A percentile compares a stretch with the other conserved stretches of the same genome.
phyloP scores from a whole-genome alignment of 768 basidiomycete genomes.

The Amanita thiersii region DNA sequence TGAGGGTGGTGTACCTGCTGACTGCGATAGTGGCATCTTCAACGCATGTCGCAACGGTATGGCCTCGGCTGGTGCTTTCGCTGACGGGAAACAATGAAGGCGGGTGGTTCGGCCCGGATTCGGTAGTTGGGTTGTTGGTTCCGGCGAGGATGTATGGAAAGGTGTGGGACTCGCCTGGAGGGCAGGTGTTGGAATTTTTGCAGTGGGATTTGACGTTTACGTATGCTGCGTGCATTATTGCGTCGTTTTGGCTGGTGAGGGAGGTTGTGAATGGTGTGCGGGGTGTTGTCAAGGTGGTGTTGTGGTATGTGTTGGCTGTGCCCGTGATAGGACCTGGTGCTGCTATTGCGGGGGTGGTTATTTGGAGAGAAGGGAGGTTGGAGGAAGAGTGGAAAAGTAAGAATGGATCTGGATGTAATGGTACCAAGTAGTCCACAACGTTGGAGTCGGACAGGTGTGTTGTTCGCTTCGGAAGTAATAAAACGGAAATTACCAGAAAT shows the following conservation, averaged over 20 bases:
- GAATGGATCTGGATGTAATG: too few species aligned
- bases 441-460: too few species aligned
- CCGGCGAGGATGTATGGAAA: constrained; percentile 19
- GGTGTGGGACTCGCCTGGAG: constrained; percentile 13
- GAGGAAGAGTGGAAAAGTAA: too few species aligned
- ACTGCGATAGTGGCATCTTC: constrained; percentile 34
- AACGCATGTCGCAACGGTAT: constrained; percentile 30
- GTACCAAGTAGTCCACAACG: too few species aligned
- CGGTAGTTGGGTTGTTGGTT: constrained; percentile 24
- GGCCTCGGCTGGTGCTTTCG: constrained; percentile 21
- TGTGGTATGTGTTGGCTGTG: constrained; percentile 35
- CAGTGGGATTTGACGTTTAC: constrained; percentile 44
- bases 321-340: constrained; percentile 44
- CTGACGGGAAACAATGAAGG: background rate
- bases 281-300: background rate
- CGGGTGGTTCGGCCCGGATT: constrained; percentile 19
- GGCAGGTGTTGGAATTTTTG: constrained; percentile 31
- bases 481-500: too few species aligned
- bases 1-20: constrained; percentile 23
- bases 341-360: constrained; percentile 34
- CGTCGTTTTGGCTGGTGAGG: constrained; percentile 40
- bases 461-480: too few species aligned
- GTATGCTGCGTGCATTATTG: constrained; percentile 29
- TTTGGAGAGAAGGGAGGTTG: constrained; percentile 39
- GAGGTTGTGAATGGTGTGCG: constrained; percentile 9